Base-by-base conservation (phyloP, 1,284 basidiomycete genomes). In the Austroboletus niveus region DNA sequence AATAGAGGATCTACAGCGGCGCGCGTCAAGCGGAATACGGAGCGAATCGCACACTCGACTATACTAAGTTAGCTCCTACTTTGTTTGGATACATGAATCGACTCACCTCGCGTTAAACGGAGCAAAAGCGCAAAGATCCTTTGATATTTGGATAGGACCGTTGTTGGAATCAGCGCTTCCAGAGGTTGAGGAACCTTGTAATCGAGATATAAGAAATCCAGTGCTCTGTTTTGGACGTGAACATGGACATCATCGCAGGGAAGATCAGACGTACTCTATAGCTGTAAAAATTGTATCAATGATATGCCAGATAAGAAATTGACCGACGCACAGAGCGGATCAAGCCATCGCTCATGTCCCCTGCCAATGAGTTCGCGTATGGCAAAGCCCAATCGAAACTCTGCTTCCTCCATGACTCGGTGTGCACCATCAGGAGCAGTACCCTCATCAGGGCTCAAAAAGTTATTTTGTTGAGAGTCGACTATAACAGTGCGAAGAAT, bases 131-230 rank as follows among this genome's bases (percentile, higher is more conserved):
- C 79, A 65, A 93, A 92, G 51, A 93, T 73, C 29, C 85, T 73
- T 59, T 93, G 89, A 63, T 94, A 94, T 66, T 93, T 94, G n/a
- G 80, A 84, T 35, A 93, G 70, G 35, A 89, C 78, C 2, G 79
- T 74, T 0, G 78, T 72, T 0, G 89, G 82, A 32, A 95, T 84
- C 8, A 94, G 65, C 9, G 84, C 75, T 43, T 84, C 79, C 36
- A 94, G 72, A 0, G 89, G 80, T 22, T 76, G 74, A 1, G 91
- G 89, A 12, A 90, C 84, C 57, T 86, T 87, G 69, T 94, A 95
- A 55, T 91, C 84, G 72, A 94, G 83, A 63, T 90, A 91, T 15
- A 95, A 69, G 60, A 94, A 95, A 68, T 94, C 92, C 38, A 94
- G 69, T 8, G 92, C 90, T 68, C 89, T 88, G 52, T 15, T 4